Evolutionary conservation across 2,329 filamentous ascomycete species (phyloP).

Genomic region (Xylariaceae sp.): DNA sequence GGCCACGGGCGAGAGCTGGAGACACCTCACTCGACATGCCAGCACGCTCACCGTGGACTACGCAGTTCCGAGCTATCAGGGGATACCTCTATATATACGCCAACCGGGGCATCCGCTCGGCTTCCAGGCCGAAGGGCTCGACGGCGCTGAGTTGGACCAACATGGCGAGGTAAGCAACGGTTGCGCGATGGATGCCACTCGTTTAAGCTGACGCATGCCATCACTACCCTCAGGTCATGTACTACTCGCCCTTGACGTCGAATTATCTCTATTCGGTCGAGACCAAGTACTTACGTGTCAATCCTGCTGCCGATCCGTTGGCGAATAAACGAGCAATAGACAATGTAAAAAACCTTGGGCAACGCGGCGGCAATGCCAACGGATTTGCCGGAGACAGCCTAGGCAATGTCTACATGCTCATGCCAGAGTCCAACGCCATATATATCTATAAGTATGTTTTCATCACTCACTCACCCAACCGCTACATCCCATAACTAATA

Average conservation of each 20-base stretch:
- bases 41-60: constrained; percentile 25
- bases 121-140: constrained; percentile 30
- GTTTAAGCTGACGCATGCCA: background rate
- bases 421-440: constrained; percentile 40
- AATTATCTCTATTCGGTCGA: constrained; percentile 31
- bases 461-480: too few species aligned
- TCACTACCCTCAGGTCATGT: constrained; percentile 30
- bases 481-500: too few species aligned
- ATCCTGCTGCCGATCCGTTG: constrained; percentile 27
- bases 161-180: constrained; percentile 26
- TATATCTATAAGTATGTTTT: constrained; percentile 38
- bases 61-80: constrained; percentile 31
- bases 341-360: constrained; percentile 41
- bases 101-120: constrained; percentile 19
- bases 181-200: too few species aligned
- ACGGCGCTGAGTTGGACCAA: constrained; percentile 27
- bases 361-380: constrained; percentile 40
- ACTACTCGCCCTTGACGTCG: constrained; percentile 37
- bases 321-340: constrained; percentile 37
- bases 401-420: constrained; percentile 41
- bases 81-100: constrained; percentile 29
- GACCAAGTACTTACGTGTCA: constrained; percentile 32
- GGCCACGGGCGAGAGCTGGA: constrained; percentile 36
- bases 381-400: constrained; percentile 40
- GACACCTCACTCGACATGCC: constrained; percentile 31